These are phyloP conservation scores for Xylaria nigripes DNA, from an alignment of 495 filamentous ascomycete genomes.

Conservation along the genomic window DNA sequence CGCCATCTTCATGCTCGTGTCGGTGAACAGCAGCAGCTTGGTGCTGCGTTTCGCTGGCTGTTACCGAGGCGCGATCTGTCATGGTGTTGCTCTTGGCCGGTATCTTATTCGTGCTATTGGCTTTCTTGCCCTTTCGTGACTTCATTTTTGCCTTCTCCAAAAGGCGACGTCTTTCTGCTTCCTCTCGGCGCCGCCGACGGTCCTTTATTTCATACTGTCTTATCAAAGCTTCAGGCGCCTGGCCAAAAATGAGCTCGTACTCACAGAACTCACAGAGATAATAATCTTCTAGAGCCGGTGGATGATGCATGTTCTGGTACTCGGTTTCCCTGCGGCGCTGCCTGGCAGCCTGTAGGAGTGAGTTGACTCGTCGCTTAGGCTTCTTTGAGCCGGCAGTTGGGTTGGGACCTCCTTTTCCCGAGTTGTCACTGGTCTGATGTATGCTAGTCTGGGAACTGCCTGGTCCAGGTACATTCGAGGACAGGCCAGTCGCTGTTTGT, in stretches of 20 bases:
- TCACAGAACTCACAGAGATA: conserved; percentile 96
- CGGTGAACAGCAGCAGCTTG: conserved; percentile 4
- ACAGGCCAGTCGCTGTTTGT: conserved; percentile 9
- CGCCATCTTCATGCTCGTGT: conserved; percentile 32
- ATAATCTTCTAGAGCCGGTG: conserved; percentile 62
- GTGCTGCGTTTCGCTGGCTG: conserved; percentile 22
- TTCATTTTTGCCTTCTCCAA: conserved; percentile 96
- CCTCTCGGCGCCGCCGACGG: conserved; percentile 67
- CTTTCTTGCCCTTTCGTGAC: conserved; percentile 68
- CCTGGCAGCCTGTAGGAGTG: conserved; percentile 26
- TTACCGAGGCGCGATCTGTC: conserved; percentile 17
- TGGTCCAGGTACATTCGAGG: conserved; percentile 1
- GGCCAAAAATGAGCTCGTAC: conserved; percentile 79
- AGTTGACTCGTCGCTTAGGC: conserved; percentile 22
- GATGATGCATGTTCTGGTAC: conserved; percentile 65
- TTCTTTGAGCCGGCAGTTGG: conserved; percentile 15
- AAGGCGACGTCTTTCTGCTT: conserved; percentile 74
- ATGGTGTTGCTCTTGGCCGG: conserved; percentile 46
- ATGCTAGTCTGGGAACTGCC: conserved; percentile 7
- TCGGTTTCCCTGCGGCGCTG: conserved; percentile 34
- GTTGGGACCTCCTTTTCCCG: conserved; percentile 11
- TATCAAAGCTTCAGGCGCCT: conserved; percentile 73
- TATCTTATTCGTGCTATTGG: conserved; percentile 42
- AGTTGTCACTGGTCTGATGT: conserved; percentile 4
- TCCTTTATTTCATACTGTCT: conserved; percentile 93